Conservation (phyloP, 1,139 yeast species). For the Blastobotrys apis region DNA sequence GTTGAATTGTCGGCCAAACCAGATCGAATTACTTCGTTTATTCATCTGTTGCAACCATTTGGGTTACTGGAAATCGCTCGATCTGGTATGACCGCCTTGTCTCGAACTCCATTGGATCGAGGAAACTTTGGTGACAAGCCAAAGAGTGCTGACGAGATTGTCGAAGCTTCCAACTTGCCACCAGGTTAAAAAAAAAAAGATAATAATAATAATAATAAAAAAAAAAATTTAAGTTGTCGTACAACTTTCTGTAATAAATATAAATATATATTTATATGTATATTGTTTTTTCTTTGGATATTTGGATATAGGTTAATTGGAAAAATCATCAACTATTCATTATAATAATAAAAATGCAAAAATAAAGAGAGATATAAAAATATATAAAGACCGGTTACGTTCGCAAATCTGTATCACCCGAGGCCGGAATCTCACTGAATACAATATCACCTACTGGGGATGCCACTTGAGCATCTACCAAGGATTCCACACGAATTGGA, state of each 20-base stretch:
- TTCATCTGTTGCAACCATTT: slow-evolving; percentile 87
- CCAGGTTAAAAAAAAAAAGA: slow-evolving; percentile 60
- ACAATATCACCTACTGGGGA: slow-evolving; percentile 41
- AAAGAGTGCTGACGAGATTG: slow-evolving; percentile 60
- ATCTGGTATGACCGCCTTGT: slow-evolving; percentile 98
- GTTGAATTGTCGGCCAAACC: slow-evolving; percentile 95
- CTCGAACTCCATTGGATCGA: slow-evolving; percentile 79
- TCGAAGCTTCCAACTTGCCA: slow-evolving; percentile 51
- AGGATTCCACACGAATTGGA: slow-evolving; percentile 29
- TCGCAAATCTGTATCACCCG: slow-evolving; percentile 12
- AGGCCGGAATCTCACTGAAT: slow-evolving; percentile 29
- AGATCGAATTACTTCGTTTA: slow-evolving; percentile 76
- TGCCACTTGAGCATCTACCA: slow-evolving; percentile 36
- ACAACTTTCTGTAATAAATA: background rate
- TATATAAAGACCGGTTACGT: background rate
- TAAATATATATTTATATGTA: slow-evolving; percentile 1
- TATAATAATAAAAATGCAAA: background rate
- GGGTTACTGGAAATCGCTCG: slow-evolving; percentile 95
- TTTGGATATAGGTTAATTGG: background rate
- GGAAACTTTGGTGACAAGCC: slow-evolving; percentile 45
- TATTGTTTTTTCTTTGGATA: background rate
- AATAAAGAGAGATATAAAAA: too few relatives aligned
- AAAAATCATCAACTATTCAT: too few relatives aligned
- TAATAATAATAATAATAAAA: background rate
- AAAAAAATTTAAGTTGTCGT: too few relatives aligned